These are phyloP conservation scores for Hypoxylon trugodes DNA, from an alignment of 495 filamentous ascomycete species.

Conservation along the genomic window DNA sequence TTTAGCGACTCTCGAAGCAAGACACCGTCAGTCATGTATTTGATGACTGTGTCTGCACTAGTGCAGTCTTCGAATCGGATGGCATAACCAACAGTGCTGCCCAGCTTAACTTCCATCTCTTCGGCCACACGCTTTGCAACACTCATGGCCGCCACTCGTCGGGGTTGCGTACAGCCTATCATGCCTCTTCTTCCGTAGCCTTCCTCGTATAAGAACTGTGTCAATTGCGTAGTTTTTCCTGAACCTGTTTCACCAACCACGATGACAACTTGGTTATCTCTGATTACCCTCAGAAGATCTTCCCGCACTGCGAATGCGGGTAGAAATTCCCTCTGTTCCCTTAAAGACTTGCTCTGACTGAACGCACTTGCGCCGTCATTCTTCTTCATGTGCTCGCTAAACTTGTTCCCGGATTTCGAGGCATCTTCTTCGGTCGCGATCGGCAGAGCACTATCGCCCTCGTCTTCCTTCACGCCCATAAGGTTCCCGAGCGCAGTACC, in stretches of 20 bases:
- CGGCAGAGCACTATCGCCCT: conserved; percentile 85
- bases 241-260: conserved; percentile 97
- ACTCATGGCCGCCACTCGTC: conserved; percentile 97
- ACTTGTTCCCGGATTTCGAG: conserved; percentile 69
- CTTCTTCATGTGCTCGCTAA: conserved; percentile 89
- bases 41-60: conserved; percentile 91
- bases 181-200: conserved; percentile 86
- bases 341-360: conserved; percentile 88
- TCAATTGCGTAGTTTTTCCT: conserved; percentile 95
- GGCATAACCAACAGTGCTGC: conserved; percentile 90
- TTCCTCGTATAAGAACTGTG: conserved; percentile 94
- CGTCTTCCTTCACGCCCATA: conserved; percentile 94
- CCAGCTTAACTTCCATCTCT: conserved; percentile 98
- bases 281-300: conserved; percentile 91
- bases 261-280: conserved; percentile 96
- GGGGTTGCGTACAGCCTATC: conserved; percentile 95
- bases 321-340: conserved; percentile 91
- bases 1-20: conserved; percentile 91
- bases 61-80: conserved; percentile 99
- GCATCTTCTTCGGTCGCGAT: conserved; percentile 76
- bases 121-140: conserved; percentile 98
- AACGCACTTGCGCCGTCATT: conserved; percentile 89
- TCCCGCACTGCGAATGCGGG: conserved; percentile 98
- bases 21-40: conserved; percentile 99
- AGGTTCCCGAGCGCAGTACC: conserved; percentile 93